These are phyloP conservation scores for Arabis hirsuta DNA, from an alignment of 345 rosid species.

Conservation along the genomic window DNA sequence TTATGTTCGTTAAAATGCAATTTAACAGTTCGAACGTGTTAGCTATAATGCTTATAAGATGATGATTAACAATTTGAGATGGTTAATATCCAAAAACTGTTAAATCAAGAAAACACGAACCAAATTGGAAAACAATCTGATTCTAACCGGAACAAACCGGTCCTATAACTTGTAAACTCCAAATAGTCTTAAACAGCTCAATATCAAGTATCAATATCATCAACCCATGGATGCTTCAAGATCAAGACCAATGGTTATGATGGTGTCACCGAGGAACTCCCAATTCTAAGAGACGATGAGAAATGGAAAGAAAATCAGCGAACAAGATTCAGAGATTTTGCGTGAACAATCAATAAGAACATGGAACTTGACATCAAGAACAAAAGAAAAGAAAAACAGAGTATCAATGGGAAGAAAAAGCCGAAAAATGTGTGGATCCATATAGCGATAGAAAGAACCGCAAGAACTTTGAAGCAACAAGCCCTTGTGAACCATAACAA, in stretches of 20 bases:
- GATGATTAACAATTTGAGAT: slow-evolving; percentile 1
- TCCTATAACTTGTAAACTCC: not conserved
- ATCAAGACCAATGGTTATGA: slow-evolving; percentile 34
- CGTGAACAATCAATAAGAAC: not conserved
- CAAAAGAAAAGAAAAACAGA: not conserved
- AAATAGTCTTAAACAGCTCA: slow-evolving; percentile 12
- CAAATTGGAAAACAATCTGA: not conserved
- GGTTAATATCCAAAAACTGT: not conserved
- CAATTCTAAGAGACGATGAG: slow-evolving; percentile 37
- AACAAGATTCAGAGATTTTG: not conserved
- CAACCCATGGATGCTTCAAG: slow-evolving; percentile 30
- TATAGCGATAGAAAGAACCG: slow-evolving; percentile 1
- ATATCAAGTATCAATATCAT: not conserved
- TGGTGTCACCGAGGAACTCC: slow-evolving; percentile 47
- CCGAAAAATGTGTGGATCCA: slow-evolving; percentile 1
- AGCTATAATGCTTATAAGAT: not conserved
- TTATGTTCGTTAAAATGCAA: slow-evolving; percentile 17
- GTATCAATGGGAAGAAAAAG: not conserved
- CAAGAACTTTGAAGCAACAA: slow-evolving; percentile 22
- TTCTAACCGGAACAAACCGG: slow-evolving; percentile 1
- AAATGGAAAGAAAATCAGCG: slow-evolving; percentile 31
- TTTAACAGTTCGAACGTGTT: too few species aligned
- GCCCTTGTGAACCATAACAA: slow-evolving; percentile 12
- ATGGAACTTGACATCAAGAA: slow-evolving; percentile 3
- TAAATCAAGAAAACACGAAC: not conserved